Evolutionary conservation across 2,329 filamentous ascomycete genomes (phyloP).

Genomic region (Fusarium sp.): DNA sequence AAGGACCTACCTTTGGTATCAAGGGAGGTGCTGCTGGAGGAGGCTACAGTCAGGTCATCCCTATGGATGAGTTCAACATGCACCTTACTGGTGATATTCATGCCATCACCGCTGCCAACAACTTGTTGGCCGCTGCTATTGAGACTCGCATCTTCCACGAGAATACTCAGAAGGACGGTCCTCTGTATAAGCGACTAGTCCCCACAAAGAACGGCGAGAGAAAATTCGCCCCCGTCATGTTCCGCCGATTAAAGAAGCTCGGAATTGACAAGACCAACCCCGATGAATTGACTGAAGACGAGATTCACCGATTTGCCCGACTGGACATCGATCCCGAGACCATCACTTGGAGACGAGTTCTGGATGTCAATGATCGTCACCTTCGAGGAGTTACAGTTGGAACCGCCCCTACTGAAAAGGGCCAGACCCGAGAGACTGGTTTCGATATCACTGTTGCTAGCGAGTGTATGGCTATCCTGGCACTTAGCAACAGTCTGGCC

Average conservation of each 20-base stretch:
- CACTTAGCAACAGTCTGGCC: conserved; percentile 85
- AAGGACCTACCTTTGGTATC: conserved; percentile 98
- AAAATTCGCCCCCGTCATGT: conserved; percentile 89
- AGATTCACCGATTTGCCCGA: conserved; percentile 88
- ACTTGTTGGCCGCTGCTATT: conserved; percentile 93
- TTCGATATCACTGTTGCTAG: conserved; percentile 98
- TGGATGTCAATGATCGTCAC: conserved; percentile 97
- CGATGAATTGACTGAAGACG: conserved; percentile 88
- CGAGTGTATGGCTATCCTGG: conserved; percentile 98
- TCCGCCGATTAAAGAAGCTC: conserved; percentile 92
- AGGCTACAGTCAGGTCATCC: conserved; percentile 98
- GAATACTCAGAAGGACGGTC: conserved; percentile 89
- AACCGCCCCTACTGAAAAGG: conserved; percentile 89
- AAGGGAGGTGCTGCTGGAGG: conserved; percentile 98
- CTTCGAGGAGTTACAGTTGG: conserved; percentile 90
- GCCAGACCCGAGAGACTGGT: conserved; percentile 85
- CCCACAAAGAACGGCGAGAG: conserved; percentile 91
- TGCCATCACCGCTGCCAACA: conserved; percentile 96
- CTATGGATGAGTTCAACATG: conserved; percentile 99
- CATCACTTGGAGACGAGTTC: conserved; percentile 95
- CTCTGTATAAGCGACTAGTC: conserved; percentile 88
- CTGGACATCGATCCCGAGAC: conserved; percentile 96
- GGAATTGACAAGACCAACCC: conserved; percentile 96
- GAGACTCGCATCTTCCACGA: conserved; percentile 99
- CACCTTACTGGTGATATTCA: conserved; percentile 98